Percentiles rank a stretch among this genome's conserved stretches.
These are phyloP conservation scores for Xylaria multiplex DNA, from an alignment of 2,329 filamentous ascomycete species.

Conservation along the genomic window DNA sequence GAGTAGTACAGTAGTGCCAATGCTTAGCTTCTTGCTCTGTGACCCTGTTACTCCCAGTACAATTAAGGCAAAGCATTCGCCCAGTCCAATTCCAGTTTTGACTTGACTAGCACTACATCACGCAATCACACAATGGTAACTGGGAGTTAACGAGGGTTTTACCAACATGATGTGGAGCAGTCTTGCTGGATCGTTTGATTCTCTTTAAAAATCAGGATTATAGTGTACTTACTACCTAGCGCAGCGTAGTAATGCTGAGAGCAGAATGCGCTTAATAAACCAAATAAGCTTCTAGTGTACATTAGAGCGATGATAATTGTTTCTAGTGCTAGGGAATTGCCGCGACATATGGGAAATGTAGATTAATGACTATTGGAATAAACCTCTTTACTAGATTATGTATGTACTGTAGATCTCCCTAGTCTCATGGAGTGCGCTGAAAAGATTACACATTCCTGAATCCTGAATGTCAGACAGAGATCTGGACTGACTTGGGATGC, in stretches of 20 bases:
- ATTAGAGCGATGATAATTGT: not conserved
- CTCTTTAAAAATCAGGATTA: not conserved
- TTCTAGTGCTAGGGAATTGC: constrained; percentile 13
- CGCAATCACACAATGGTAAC: not conserved
- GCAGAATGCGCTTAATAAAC: constrained; percentile 5
- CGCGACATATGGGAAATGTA: constrained; percentile 27
- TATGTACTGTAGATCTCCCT: not conserved
- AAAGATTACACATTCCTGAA: constrained; percentile 29
- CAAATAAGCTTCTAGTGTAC: constrained; percentile 7
- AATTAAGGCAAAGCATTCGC: not conserved
- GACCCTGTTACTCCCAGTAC: not conserved
- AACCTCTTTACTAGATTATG: not conserved
- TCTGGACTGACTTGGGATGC: constrained; percentile 2
- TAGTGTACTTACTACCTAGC: not conserved
- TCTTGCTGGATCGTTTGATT: constrained; percentile 2
- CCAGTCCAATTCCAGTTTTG: constrained; percentile 5
- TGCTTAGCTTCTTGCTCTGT: not conserved
- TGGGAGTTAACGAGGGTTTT: not conserved
- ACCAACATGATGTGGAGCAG: not conserved
- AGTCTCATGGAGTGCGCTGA: constrained; percentile 16
- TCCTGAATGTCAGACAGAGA: constrained; percentile 19
- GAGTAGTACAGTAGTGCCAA: not conserved
- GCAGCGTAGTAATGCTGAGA: constrained; percentile 25
- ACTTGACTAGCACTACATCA: not conserved
- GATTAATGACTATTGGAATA: constrained; percentile 22